A percentile compares a stretch with the other conserved stretches of the same genome.
Evolutionary conservation across 169 alveolate genomes (phyloP).

Genomic region (Eimeria tenella): DNA sequence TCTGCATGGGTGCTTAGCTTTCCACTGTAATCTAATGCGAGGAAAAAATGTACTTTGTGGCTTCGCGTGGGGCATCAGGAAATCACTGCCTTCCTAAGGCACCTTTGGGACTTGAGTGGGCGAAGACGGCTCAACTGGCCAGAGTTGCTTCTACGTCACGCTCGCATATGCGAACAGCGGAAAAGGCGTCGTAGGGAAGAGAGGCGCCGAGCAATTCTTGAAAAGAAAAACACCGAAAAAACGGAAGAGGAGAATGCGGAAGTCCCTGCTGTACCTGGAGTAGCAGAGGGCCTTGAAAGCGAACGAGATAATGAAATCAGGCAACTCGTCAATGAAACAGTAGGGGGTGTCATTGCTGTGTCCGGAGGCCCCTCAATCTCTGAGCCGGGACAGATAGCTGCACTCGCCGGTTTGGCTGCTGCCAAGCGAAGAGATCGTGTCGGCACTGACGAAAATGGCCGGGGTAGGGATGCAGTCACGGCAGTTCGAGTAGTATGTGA

Average conservation of each 20-base stretch:
- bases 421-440: neutral
- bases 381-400: conserved; percentile 46
- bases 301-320: neutral
- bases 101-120: conserved; percentile 65
- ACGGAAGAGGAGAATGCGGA: neutral
- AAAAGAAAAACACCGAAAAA: conserved; percentile 6
- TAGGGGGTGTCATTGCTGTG: conserved; percentile 9
- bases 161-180: conserved; percentile 67
- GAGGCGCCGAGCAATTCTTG: conserved; percentile 22
- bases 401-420: conserved; percentile 39
- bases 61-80: neutral
- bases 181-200: conserved; percentile 35
- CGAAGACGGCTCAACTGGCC: conserved; percentile 76
- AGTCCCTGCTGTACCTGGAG: neutral
- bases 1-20: too few species aligned
- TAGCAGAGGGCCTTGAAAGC: neutral
- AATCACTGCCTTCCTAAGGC: conserved; percentile 42
- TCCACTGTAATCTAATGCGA: neutral
- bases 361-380: conserved; percentile 38
- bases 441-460: too few species aligned
- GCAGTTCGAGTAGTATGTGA: too few species aligned
- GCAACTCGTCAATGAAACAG: conserved; percentile 33
- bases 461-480: too few species aligned
- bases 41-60: neutral
- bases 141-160: conserved; percentile 55